Evolutionary conservation across 2,329 filamentous ascomycete genomes (phyloP).

Genomic region (Lachnellula cervina): DNA sequence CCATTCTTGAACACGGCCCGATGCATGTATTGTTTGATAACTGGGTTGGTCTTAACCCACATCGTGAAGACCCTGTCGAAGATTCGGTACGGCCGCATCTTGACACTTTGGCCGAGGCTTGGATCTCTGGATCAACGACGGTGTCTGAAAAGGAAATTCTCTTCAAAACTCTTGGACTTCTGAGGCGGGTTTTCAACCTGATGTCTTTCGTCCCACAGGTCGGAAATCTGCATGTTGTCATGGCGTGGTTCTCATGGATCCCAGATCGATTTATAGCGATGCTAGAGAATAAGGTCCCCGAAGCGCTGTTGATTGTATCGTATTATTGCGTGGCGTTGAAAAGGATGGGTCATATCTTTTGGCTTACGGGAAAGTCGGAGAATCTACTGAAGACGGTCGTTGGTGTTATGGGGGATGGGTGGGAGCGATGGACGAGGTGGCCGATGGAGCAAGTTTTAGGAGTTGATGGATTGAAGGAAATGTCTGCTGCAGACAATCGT

Average conservation of each 20-base stretch:
- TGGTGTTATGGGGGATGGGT: slow-evolving; percentile 18
- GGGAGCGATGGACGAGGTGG: slow-evolving; percentile 25
- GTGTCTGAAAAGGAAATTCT: slow-evolving; percentile 11
- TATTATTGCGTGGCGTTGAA: slow-evolving; percentile 38
- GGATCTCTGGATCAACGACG: slow-evolving; percentile 8
- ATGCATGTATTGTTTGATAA: slow-evolving; percentile 21
- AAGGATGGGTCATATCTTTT: slow-evolving; percentile 36
- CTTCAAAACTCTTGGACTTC: slow-evolving; percentile 4
- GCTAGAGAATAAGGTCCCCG: slow-evolving; percentile 33
- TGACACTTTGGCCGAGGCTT: slow-evolving; percentile 13
- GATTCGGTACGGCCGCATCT: slow-evolving; percentile 16
- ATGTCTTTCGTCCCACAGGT: slow-evolving; percentile 21
- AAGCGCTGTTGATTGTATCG: slow-evolving; percentile 35
- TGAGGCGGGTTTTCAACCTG: slow-evolving; percentile 20
- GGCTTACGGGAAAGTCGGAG: slow-evolving; percentile 39
- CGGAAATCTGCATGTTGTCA: slow-evolving; percentile 18
- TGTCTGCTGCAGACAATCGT: neutral
- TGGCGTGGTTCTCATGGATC: slow-evolving; percentile 36
- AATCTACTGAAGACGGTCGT: slow-evolving; percentile 35
- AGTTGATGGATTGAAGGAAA: neutral
- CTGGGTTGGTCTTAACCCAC: slow-evolving; percentile 17
- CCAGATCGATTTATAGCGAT: slow-evolving; percentile 30
- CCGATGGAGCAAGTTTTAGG: slow-evolving; percentile 18
- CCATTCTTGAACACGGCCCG: slow-evolving; percentile 20
- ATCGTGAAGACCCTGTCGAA: slow-evolving; percentile 12